Conservation (phyloP, 108 stramenopile species). For the Cyclotella atomus region DNA sequence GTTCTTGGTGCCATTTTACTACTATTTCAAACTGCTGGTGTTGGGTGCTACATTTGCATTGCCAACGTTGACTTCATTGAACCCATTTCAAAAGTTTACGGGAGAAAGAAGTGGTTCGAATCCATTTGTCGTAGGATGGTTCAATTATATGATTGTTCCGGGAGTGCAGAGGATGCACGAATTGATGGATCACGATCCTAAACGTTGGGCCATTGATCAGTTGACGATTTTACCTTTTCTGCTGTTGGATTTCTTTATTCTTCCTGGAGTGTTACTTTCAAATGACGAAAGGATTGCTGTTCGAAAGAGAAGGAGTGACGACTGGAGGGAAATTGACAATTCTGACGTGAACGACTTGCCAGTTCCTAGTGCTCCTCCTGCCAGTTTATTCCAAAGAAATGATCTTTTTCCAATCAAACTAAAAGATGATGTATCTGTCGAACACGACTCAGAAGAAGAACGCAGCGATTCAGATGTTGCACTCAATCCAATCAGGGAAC, state of each 20-base stretch:
- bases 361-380: neutral
- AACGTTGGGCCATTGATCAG: slow-evolving; percentile 14
- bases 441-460: neutral
- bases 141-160: slow-evolving; percentile 49
- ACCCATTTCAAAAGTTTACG: neutral
- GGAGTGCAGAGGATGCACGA: slow-evolving; percentile 42
- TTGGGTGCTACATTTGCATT: slow-evolving; percentile 49
- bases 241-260: slow-evolving; percentile 44
- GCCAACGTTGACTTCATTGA: slow-evolving; percentile 12
- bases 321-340: neutral
- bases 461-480: neutral
- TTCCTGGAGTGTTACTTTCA: slow-evolving; percentile 44
- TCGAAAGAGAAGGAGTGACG: neutral
- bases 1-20: slow-evolving; percentile 56
- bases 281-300: slow-evolving; percentile 33
- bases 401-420: neutral
- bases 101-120: slow-evolving; percentile 18
- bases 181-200: slow-evolving; percentile 49
- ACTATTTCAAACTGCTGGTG: slow-evolving; percentile 47
- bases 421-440: neutral
- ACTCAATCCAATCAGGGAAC: neutral
- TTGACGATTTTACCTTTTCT: slow-evolving; percentile 33
- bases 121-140: slow-evolving; percentile 39
- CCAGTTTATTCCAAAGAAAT: slow-evolving; percentile 2
- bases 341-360: neutral